Percentiles rank a stretch among this genome's conserved stretches.
phyloP scores from a whole-genome alignment of 2,329 filamentous ascomycete species.

The Phyllosticta citribraziliensis region DNA sequence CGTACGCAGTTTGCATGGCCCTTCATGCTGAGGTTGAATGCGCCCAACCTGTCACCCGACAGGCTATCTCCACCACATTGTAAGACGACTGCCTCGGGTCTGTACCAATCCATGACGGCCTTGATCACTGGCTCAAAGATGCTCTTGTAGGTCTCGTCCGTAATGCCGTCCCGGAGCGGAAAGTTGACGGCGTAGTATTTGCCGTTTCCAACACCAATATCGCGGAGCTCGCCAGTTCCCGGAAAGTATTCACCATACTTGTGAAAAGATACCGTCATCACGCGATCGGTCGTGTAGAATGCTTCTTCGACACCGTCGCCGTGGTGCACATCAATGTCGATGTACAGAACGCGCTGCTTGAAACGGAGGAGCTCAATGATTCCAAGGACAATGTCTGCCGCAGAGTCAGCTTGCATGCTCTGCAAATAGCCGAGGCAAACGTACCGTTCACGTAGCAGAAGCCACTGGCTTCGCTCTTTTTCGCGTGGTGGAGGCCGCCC shows the following conservation, averaged over 20 bases:
- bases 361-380: conserved; percentile 79
- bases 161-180: conserved; percentile 81
- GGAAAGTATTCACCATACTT: conserved; percentile 96
- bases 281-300: conserved; percentile 79
- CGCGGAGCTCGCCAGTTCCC: conserved; percentile 73
- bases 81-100: conserved; percentile 82
- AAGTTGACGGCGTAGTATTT: conserved; percentile 88
- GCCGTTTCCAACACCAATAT: conserved; percentile 79
- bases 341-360: conserved; percentile 84
- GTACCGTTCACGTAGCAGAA: conserved; percentile 90
- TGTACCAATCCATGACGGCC: conserved; percentile 70
- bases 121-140: conserved; percentile 78
- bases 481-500: conserved; percentile 93
- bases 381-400: conserved; percentile 74
- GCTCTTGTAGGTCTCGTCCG: conserved; percentile 76
- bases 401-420: conserved; percentile 10
- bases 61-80: conserved; percentile 95
- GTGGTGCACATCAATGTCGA: conserved; percentile 89
- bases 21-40: conserved; percentile 93
- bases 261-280: conserved; percentile 92
- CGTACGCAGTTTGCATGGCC: conserved; percentile 87
- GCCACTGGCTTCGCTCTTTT: conserved; percentile 87
- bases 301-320: conserved; percentile 87
- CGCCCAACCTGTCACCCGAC: conserved; percentile 82
- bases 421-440: conserved; percentile 19